Base-by-base conservation (phyloP, 1,139 yeast species). In the Suhomyces wounanorum region DNA sequence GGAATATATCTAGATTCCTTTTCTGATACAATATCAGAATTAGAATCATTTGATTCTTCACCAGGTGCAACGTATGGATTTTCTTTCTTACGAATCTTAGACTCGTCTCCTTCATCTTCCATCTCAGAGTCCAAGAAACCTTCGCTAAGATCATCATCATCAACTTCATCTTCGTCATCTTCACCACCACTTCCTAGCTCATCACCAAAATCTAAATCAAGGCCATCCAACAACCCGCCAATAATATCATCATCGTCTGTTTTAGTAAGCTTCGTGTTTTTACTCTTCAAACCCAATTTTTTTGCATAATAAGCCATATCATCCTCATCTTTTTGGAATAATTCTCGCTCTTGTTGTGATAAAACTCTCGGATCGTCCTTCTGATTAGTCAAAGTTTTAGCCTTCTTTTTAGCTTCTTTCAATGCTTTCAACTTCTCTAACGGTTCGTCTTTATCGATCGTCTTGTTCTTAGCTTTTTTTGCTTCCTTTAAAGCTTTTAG, bases 61-160 rank as follows among this genome's bases (percentile, higher is more conserved):
- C 47, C 47, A 4, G 97, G 96, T 0, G 98, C 96, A 40, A 88
- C 83, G 62, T 87, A 91, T 3, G 98, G 97, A 60, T 91, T 91
- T 61, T 89, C 96, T 36, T 43, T 47, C 55, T 76, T 69, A 30
- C 73, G 69, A 47, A 56, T 62, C 36, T 62, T 70, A 3, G 18
- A 23, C 2, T 33, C 41, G 8, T 28, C 39, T 6, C 3, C 77
- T 17, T 41, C 50, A 39, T 35, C 38, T 21, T 36, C 45, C 8
- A 33, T 23, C 8, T 51, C 52, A 28, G 68, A 77, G 50, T 69
- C 41, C 21, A 14, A 30, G 11, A 10, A 30, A 9, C 35, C 48
- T 10, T 39, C 52, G 38, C 39, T 36, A 28, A 28, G 8, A 16
- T 41, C 47, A 11, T 31, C 35, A 26, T 43, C 57, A 54, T 69